phyloP scores from a whole-genome alignment of 2,329 filamentous ascomycete genomes.

The Colletotrichum cereale region DNA sequence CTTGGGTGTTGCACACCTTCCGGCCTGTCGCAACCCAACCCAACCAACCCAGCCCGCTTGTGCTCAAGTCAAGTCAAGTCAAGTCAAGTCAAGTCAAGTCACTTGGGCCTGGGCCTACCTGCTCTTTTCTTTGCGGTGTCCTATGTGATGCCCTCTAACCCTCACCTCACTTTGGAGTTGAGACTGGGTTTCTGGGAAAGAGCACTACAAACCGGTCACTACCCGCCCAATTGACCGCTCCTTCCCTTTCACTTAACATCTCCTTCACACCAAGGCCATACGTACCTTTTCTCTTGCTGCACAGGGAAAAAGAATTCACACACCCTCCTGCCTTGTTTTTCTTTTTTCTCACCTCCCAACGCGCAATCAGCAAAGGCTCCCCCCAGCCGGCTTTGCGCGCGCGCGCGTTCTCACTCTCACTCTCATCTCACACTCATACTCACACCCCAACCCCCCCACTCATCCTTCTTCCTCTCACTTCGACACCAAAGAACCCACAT shows the following conservation, averaged over 20 bases:
- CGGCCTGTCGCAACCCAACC: slow-evolving; percentile 2
- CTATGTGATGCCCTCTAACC: slow-evolving; percentile 34
- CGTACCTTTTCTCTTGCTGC: background rate
- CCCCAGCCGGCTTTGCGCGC: background rate
- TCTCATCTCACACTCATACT: background rate
- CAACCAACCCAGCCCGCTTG: background rate
- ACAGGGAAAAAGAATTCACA: slow-evolving; percentile 9
- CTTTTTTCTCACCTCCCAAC: slow-evolving; percentile 7
- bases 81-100: background rate
- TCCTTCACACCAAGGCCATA: slow-evolving; percentile 13
- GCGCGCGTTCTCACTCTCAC: slow-evolving; percentile 15
- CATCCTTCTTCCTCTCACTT: slow-evolving; percentile 13
- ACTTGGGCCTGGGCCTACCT: background rate
- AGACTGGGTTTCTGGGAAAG: background rate
- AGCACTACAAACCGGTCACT: slow-evolving; percentile 8
- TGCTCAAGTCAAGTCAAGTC: background rate
- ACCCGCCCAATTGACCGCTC: slow-evolving; percentile 17
- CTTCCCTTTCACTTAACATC: slow-evolving; percentile 18
- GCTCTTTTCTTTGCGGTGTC: slow-evolving; percentile 21
- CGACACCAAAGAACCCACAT: slow-evolving; percentile 22
- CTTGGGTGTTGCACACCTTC: background rate
- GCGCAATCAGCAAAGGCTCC: slow-evolving; percentile 3
- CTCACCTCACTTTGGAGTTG: slow-evolving; percentile 21
- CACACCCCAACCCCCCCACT: background rate
- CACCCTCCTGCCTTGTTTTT: slow-evolving; percentile 6